phyloP scores from a whole-genome alignment of 2,329 filamentous ascomycete species.

The Dactylella cylindrospora region DNA sequence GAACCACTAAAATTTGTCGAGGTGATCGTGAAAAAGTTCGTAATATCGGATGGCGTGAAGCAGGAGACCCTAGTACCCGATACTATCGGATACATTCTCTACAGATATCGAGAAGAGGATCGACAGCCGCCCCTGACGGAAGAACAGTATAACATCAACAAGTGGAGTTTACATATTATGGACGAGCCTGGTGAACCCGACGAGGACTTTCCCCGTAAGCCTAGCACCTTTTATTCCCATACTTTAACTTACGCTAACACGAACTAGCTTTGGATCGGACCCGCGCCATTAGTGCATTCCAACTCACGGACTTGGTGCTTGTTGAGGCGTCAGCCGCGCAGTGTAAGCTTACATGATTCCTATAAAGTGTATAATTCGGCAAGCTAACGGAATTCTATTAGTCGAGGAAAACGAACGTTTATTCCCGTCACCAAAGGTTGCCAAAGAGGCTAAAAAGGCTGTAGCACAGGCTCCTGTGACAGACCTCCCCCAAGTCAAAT shows the following conservation, averaged over 20 bases:
- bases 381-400: slow-evolving; percentile 11
- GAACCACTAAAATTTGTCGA: slow-evolving; percentile 67
- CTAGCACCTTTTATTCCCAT: background rate
- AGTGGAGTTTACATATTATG: slow-evolving; percentile 80
- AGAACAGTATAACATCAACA: slow-evolving; percentile 74
- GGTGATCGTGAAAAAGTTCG: slow-evolving; percentile 68
- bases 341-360: slow-evolving; percentile 50
- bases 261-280: slow-evolving; percentile 66
- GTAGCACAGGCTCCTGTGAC: slow-evolving; percentile 2
- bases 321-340: slow-evolving; percentile 70
- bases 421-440: slow-evolving; percentile 30
- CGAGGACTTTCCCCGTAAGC: slow-evolving; percentile 68
- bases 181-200: slow-evolving; percentile 78
- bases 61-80: slow-evolving; percentile 71
- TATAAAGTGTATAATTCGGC: background rate
- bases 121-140: slow-evolving; percentile 65
- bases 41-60: slow-evolving; percentile 66
- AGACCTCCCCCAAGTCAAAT: slow-evolving; percentile 13
- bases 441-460: slow-evolving; percentile 22
- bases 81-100: slow-evolving; percentile 77
- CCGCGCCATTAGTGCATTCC: slow-evolving; percentile 74
- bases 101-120: slow-evolving; percentile 76
- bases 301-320: slow-evolving; percentile 80
- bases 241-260: slow-evolving; percentile 1
- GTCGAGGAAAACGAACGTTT: slow-evolving; percentile 38